Evolutionary conservation across 345 rosid species (phyloP).

Genomic region (Lumnitzera littorea): DNA sequence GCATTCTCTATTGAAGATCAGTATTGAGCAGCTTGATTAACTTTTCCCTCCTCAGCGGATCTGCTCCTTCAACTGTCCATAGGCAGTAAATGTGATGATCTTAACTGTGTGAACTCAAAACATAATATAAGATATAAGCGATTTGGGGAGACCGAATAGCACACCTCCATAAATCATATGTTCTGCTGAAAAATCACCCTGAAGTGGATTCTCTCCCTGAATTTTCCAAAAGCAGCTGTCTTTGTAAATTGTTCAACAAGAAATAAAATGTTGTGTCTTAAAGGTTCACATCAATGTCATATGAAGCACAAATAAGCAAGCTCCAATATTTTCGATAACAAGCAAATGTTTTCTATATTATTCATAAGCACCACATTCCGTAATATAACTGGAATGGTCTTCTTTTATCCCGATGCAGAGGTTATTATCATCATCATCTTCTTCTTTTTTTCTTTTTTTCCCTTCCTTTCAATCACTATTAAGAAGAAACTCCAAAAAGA

Average conservation of each 20-base stretch:
- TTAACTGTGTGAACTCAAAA: background rate
- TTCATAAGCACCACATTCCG: too few relatives aligned
- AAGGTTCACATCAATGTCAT: too few relatives aligned
- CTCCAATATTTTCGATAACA: too few relatives aligned
- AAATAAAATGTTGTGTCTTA: background rate
- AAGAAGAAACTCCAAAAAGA: too few relatives aligned
- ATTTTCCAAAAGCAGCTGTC: conserved; percentile 13
- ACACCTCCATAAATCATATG: conserved; percentile 97
- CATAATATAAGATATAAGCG: background rate
- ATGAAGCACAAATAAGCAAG: too few relatives aligned
- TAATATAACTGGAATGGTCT: too few relatives aligned
- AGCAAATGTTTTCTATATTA: too few relatives aligned
- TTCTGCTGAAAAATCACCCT: conserved; percentile 94
- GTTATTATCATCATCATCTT: too few relatives aligned
- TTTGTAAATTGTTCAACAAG: conserved; percentile 1
- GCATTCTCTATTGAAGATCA: conserved; percentile 94
- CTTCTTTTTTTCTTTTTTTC: too few relatives aligned
- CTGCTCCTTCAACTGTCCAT: conserved; percentile 77
- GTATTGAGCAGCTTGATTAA: conserved; percentile 91
- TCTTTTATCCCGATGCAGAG: too few relatives aligned
- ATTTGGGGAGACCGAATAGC: conserved; percentile 1
- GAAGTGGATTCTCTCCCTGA: conserved; percentile 94
- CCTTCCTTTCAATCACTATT: too few relatives aligned
- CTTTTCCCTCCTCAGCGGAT: conserved; percentile 76
- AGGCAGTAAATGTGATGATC: background rate